phyloP scores from a whole-genome alignment of 177 flowering plant genomes.

The Tripterygium wilfordii region DNA sequence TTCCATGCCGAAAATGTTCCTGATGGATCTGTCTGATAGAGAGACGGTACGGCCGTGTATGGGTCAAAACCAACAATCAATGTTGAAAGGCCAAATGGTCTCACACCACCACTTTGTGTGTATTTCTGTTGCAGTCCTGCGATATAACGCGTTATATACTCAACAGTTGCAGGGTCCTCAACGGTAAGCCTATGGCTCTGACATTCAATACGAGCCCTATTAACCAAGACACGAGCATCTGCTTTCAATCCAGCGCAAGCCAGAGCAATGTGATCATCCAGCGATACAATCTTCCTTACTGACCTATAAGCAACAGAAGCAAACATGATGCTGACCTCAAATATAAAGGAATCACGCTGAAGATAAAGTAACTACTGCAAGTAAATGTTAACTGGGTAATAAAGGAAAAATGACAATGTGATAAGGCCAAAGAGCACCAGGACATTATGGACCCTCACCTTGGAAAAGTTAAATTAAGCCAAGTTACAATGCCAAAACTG shows the following conservation, averaged over 20 bases:
- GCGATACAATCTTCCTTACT: slow-evolving; percentile 80
- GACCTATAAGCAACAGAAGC: slow-evolving; percentile 44
- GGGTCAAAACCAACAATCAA: slow-evolving; percentile 97
- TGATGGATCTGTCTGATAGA: slow-evolving; percentile 97
- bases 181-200: slow-evolving; percentile 94
- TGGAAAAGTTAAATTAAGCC: neutral
- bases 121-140: slow-evolving; percentile 98
- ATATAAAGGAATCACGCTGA: too few species aligned
- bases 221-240: slow-evolving; percentile 90
- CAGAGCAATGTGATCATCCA: slow-evolving; percentile 88
- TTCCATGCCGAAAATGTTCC: slow-evolving; percentile 99
- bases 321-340: too few species aligned
- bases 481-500: too few species aligned
- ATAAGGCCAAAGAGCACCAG: too few species aligned
- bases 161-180: slow-evolving; percentile 97
- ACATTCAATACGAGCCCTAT: slow-evolving; percentile 90
- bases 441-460: neutral
- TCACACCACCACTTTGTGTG: slow-evolving; percentile 98
- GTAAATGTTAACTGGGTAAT: too few species aligned
- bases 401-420: too few species aligned
- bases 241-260: slow-evolving; percentile 99
- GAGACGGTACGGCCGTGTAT: slow-evolving; percentile 71
- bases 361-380: too few species aligned
- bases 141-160: slow-evolving; percentile 91
- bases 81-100: slow-evolving; percentile 96